Evolutionary conservation across 345 rosid species (phyloP), one percentile per base, ranked within the genome.

Genomic region (Camelina laxa): DNA sequence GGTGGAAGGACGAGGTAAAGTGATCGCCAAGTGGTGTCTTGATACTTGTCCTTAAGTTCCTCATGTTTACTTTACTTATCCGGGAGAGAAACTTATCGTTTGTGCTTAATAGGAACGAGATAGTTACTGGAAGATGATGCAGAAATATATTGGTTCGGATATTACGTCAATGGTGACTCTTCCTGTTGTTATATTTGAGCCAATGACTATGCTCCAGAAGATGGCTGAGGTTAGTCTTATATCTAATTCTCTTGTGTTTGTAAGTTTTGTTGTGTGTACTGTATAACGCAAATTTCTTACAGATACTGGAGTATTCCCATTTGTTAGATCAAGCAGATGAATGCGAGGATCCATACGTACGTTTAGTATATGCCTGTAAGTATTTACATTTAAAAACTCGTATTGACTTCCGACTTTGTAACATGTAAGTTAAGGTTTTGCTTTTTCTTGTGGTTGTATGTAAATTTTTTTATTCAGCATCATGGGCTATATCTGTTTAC

Each of bases 81-180:
- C 6, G 1, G 30, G 30, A 24, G n/a, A 16, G 39, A 44, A 47
- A 53, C 39, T 45, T 62, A 5, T 48, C 31, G 22, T 33, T 61
- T 49, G 68, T 67, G 6, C 47, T 65, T 66, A 44, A 47, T 47
- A 91, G 97, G 97, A 94, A 5, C 83, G 97, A 60, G 97, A 94
- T 16, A 75, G 97, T 77, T 87, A 91, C 76, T 91, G 97, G 97
- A 92, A 88, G 82, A 87, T 87, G 93, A 90, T 94, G 97, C 98
- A 91, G 54, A 92, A 87, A 9, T 90, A 94, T 67, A 79, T 91
- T 54, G 97, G 97, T 6, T 82, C 97, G 10, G 97, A 94, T 79
- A 80, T 91, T 35, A 90, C 98, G 5, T 91, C 98, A 13, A 84
- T 94, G 98, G 97, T 92, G 73, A 94, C 97, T 14, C 96, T 94